These are phyloP conservation scores for Brasenia schreberi DNA, from an alignment of 164 flowering plant species.

Conservation along the genomic window DNA sequence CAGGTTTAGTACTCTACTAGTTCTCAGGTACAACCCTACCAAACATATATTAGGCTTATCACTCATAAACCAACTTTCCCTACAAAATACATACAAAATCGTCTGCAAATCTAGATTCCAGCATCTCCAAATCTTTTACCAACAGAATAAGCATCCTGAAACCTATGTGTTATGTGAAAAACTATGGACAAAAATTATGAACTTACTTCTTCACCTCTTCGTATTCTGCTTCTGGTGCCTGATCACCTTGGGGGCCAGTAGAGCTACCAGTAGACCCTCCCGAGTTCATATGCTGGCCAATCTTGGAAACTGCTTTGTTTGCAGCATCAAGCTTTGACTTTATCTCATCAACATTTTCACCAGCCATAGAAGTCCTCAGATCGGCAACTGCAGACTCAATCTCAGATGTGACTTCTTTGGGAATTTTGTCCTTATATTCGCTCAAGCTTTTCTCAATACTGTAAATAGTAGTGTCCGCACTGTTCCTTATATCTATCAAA, in stretches of 20 bases:
- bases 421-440: slow-evolving; percentile 6
- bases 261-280: slow-evolving; percentile 7
- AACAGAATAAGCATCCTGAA: too few species aligned
- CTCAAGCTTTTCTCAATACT: slow-evolving; percentile 7
- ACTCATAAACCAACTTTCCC: too few species aligned
- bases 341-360: slow-evolving; percentile 5
- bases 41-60: too few species aligned
- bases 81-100: too few species aligned
- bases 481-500: slow-evolving; percentile 5
- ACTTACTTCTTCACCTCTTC: slow-evolving; percentile 12
- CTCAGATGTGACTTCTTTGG: slow-evolving; percentile 3
- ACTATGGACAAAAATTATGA: too few species aligned
- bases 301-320: slow-evolving; percentile 13
- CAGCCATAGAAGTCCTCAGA: slow-evolving; percentile 3
- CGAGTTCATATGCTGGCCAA: slow-evolving; percentile 10
- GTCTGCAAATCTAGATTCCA: too few species aligned
- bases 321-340: slow-evolving; percentile 8
- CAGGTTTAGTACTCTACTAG: too few species aligned
- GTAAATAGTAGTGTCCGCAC: slow-evolving; percentile 6
- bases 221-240: slow-evolving; percentile 14
- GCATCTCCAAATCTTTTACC: too few species aligned
- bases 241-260: slow-evolving; percentile 1
- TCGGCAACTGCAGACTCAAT: slow-evolving; percentile 4
- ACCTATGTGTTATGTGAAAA: too few species aligned
- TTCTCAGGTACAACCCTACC: too few species aligned